phyloP scores from a whole-genome alignment of 2,329 filamentous ascomycete species.

The Neurospora sp. region DNA sequence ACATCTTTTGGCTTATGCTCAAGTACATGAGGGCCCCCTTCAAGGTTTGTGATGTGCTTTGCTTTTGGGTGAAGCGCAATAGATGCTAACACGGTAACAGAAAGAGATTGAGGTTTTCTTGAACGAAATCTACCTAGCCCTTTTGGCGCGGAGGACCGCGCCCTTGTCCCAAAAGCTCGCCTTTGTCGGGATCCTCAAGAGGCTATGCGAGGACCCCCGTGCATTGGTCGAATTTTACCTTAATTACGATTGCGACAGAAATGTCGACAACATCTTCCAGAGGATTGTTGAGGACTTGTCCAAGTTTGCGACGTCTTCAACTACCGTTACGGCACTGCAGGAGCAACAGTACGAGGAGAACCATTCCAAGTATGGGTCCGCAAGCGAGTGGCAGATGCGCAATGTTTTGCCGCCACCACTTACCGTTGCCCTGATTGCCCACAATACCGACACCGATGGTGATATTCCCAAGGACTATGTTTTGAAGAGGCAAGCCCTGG shows the following conservation, averaged over 20 bases:
- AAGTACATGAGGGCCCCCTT: constrained; percentile 88
- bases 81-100: constrained; percentile 30
- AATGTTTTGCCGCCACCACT: constrained; percentile 81
- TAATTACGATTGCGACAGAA: constrained; percentile 95
- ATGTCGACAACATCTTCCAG: constrained; percentile 95
- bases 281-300: constrained; percentile 89
- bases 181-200: constrained; percentile 76
- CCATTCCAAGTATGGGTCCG: constrained; percentile 49
- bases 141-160: constrained; percentile 78
- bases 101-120: constrained; percentile 97
- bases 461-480: constrained; percentile 82
- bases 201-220: constrained; percentile 75
- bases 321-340: constrained; percentile 64
- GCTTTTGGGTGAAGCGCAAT: background rate
- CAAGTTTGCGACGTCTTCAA: constrained; percentile 70
- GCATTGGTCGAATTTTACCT: constrained; percentile 91
- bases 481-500: constrained; percentile 81
- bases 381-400: constrained; percentile 75
- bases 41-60: constrained; percentile 51
- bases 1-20: constrained; percentile 97
- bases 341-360: constrained; percentile 83
- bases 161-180: constrained; percentile 87
- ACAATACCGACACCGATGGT: constrained; percentile 49
- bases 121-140: constrained; percentile 92
- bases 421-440: constrained; percentile 65